Base-by-base conservation (phyloP, 2,329 filamentous ascomycete genomes). In the Tolypocladium nubicola region DNA sequence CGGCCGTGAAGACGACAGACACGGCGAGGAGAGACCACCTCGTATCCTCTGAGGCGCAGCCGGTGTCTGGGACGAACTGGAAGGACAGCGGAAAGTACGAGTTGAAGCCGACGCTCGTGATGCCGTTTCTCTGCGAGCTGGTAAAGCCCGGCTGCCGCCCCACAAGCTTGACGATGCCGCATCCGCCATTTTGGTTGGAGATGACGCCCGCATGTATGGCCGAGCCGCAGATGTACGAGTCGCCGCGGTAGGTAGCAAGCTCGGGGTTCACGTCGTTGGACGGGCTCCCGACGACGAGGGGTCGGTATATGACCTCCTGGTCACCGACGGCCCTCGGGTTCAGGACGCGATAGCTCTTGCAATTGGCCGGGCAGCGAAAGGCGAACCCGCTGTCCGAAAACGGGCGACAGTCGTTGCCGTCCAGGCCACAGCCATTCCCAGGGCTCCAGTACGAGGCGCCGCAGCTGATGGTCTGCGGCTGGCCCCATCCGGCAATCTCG, bases 71-170 rank as follows among this genome's bases (percentile, higher is more conserved):
- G 5, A 89, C 73, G 64, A 99, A 97, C 21, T 83, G 83, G 69
- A 90, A 97, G 0, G 91, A 87, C 37, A 89, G 86, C 1, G 94
- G 94, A 65, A 99, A 99, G 62, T 90, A 90, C 0, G 90, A 93
- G 61, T 91, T 83, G 68, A 99, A 99, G 5, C 73, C 80, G 56
- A 89, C 77, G 61, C 90, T 96, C 35, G 76, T 73, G 61, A 97
- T 90, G 55, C 87, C 89, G 66, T 95, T 79, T n/a, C 78, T 79
- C 53, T 82, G 80, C 11, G 86, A 85, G 47, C 81, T 78, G 47
- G 79, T 73, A 67, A 85, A 96, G 53, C 80, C 75, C 56, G 79
- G 74, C 57, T 84, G 81, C 56, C 85, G 79, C 26, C 92, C 92
- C 26, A 89, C 79, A 41, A 94, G 78, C 56, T 83, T 80, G 38